These are phyloP conservation scores for Acrocalymma vagum DNA, from an alignment of 2,329 filamentous ascomycete species.

Conservation along the genomic window DNA sequence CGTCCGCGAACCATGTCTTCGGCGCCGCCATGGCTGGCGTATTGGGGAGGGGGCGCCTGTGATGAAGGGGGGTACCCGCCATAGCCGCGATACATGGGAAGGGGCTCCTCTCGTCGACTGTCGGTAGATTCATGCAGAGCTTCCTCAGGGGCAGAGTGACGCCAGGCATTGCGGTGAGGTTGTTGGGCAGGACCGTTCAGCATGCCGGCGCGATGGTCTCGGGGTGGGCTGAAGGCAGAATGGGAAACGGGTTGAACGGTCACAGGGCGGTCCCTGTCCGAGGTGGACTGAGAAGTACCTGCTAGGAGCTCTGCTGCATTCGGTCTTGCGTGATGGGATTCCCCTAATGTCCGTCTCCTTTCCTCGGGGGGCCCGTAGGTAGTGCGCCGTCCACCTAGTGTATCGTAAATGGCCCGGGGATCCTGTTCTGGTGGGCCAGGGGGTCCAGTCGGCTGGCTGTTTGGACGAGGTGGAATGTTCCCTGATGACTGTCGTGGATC, in stretches of 20 bases:
- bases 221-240: conserved; percentile 47
- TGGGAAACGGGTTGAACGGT: conserved; percentile 51
- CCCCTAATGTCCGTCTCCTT: conserved; percentile 44
- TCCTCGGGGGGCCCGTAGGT: conserved; percentile 41
- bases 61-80: conserved; percentile 39
- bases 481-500: conserved; percentile 32
- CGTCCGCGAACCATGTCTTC: conserved; percentile 44
- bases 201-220: too few species aligned
- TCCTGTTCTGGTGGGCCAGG: conserved; percentile 34
- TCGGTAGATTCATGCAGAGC: conserved; percentile 35
- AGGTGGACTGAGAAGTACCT: conserved; percentile 22
- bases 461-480: conserved; percentile 47
- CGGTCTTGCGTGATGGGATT: conserved; percentile 43
- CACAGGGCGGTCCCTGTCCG: conserved; percentile 43
- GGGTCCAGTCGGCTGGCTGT: conserved; percentile 48
- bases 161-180: conserved; percentile 39
- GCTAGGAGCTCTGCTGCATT: conserved; percentile 42
- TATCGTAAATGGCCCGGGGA: conserved; percentile 29
- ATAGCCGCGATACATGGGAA: conserved; percentile 37
- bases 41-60: conserved; percentile 30
- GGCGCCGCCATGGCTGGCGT: conserved; percentile 23
- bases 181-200: too few species aligned
- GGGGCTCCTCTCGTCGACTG: conserved; percentile 38
- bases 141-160: conserved; percentile 34
- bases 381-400: conserved; percentile 31